These are phyloP conservation scores for Globisporangium apiculatum DNA, from an alignment of 352 stramenopile genomes.

Conservation along the genomic window DNA sequence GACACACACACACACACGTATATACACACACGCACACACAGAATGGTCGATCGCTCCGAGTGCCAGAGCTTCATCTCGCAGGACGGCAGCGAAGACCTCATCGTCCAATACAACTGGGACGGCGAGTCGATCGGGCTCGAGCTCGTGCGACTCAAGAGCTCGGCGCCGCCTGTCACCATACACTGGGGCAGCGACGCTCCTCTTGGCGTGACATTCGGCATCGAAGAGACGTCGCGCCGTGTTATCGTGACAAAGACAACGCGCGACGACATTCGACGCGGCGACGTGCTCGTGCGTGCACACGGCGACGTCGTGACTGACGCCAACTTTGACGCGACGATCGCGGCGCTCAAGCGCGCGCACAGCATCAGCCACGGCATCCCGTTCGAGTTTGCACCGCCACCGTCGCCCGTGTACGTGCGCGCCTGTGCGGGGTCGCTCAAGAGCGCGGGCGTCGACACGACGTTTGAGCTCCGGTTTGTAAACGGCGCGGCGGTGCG, in stretches of 20 bases:
- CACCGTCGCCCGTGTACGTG: conserved; percentile 45
- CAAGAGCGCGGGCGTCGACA: conserved; percentile 40
- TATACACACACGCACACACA: neutral
- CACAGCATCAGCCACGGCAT: conserved; percentile 39
- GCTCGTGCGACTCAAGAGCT: conserved; percentile 37
- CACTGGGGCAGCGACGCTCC: conserved; percentile 31
- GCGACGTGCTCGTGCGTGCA: conserved; percentile 50
- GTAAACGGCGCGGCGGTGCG: conserved; percentile 45
- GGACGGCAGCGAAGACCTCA: conserved; percentile 38
- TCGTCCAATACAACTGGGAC: conserved; percentile 53
- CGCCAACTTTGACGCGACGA: conserved; percentile 41
- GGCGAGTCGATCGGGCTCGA: conserved; percentile 49
- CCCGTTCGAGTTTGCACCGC: conserved; percentile 52
- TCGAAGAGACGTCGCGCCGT: conserved; percentile 58
- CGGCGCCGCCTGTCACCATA: conserved; percentile 17
- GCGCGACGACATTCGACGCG: conserved; percentile 40
- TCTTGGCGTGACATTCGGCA: conserved; percentile 64
- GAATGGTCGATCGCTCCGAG: conserved; percentile 14
- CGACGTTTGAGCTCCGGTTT: conserved; percentile 55
- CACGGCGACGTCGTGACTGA: conserved; percentile 35
- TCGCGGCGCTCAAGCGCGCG: conserved; percentile 43
- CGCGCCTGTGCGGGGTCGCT: conserved; percentile 39
- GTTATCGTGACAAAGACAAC: conserved; percentile 61
- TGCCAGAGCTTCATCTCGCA: conserved; percentile 36
- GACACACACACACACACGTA: neutral